Evolutionary conservation across 768 basidiomycete species (phyloP).

Genomic region (Termitomyces sp.): DNA sequence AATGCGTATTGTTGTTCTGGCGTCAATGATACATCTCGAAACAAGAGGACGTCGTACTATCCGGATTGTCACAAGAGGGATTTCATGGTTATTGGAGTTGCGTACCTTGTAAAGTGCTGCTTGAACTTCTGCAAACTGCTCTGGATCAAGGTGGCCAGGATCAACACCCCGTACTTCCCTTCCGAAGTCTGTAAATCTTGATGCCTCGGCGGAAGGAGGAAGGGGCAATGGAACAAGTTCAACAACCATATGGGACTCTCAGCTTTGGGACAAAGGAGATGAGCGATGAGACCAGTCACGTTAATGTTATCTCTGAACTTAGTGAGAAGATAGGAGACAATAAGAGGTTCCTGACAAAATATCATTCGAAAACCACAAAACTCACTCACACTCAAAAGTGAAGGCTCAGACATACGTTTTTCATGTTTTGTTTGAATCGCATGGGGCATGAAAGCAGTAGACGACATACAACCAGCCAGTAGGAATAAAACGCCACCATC

Average conservation of each 20-base stretch:
- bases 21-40: constrained; percentile 60
- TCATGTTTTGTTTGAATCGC: constrained; percentile 21
- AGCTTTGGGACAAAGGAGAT: too few relatives aligned
- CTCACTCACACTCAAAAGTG: neutral
- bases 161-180: constrained; percentile 70
- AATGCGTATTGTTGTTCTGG: constrained; percentile 84
- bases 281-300: too few relatives aligned
- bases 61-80: neutral
- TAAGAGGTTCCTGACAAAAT: neutral
- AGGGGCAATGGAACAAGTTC: constrained; percentile 61
- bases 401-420: constrained; percentile 5
- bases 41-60: constrained; percentile 71
- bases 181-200: constrained; percentile 68
- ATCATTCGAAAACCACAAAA: neutral
- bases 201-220: constrained; percentile 65
- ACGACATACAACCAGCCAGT: constrained; percentile 20
- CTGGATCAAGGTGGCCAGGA: constrained; percentile 55
- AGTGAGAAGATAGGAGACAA: neutral
- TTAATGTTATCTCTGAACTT: neutral
- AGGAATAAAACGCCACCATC: constrained; percentile 11
- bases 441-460: constrained; percentile 22
- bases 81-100: neutral
- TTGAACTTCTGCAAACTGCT: constrained; percentile 62
- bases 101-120: constrained; percentile 73
- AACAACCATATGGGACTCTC: constrained; percentile 48